Evolutionary conservation across 768 basidiomycete species (phyloP).

Genomic region (Mycena alexandri): DNA sequence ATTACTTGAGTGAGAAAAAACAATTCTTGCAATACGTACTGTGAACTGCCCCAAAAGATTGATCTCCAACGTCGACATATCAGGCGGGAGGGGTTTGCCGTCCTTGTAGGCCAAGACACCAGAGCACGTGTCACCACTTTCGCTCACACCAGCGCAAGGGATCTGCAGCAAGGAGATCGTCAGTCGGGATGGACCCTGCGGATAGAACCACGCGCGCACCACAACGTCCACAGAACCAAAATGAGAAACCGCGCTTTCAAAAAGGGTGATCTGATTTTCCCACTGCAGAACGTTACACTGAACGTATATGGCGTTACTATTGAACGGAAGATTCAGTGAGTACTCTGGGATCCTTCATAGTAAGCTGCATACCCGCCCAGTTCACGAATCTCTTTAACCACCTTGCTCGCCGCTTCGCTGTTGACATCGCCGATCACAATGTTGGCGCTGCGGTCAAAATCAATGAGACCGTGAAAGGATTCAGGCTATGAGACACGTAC

Average conservation of each 20-base stretch:
- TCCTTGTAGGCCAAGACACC: conserved; percentile 46
- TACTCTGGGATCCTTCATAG: neutral
- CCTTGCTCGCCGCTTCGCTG: conserved; percentile 51
- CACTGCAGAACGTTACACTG: too few relatives aligned
- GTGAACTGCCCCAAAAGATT: conserved; percentile 64
- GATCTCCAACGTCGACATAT: conserved; percentile 59
- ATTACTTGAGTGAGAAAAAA: neutral
- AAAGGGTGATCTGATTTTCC: too few relatives aligned
- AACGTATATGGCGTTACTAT: too few relatives aligned
- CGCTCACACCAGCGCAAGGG: too few relatives aligned
- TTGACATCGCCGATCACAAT: conserved; percentile 68
- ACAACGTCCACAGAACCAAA: too few relatives aligned
- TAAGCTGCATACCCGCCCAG: conserved; percentile 57
- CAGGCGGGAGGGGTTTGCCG: conserved; percentile 60
- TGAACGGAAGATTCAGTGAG: conserved; percentile 7
- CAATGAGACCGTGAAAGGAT: too few relatives aligned
- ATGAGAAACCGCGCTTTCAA: too few relatives aligned
- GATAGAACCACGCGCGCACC: too few relatives aligned
- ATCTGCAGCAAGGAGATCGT: too few relatives aligned
- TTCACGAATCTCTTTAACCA: too few relatives aligned
- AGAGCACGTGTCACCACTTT: too few relatives aligned
- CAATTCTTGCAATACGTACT: conserved; percentile 46
- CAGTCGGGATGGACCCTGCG: too few relatives aligned
- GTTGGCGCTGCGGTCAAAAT: conserved; percentile 57
- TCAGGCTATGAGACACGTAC: conserved; percentile 34